phyloP scores from a whole-genome alignment of 768 basidiomycete species.

The Mycena chlorophos region DNA sequence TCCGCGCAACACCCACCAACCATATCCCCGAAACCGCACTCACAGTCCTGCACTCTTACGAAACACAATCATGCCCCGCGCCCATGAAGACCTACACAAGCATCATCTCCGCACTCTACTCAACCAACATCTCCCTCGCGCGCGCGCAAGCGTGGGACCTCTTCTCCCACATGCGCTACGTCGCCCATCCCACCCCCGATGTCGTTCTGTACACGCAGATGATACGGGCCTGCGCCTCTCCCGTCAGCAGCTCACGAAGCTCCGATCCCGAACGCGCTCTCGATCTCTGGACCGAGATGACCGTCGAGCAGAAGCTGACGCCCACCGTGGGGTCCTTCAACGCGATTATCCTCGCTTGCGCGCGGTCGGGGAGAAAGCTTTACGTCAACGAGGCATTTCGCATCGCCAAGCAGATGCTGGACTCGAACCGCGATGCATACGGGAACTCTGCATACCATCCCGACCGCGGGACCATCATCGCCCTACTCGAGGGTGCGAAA shows the following conservation, averaged over 20 bases:
- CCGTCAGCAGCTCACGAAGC: conserved; percentile 41
- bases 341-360: conserved; percentile 81
- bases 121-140: conserved; percentile 47
- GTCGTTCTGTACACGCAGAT: conserved; percentile 74
- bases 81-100: conserved; percentile 76
- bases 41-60: conserved; percentile 68
- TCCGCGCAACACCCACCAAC: conserved; percentile 48
- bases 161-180: conserved; percentile 94
- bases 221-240: conserved; percentile 81
- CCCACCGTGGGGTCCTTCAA: conserved; percentile 76
- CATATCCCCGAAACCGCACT: conserved; percentile 65
- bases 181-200: conserved; percentile 83
- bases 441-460: conserved; percentile 60
- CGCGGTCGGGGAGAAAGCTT: conserved; percentile 55
- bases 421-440: conserved; percentile 65
- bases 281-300: conserved; percentile 94
- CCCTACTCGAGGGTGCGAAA: conserved; percentile 88
- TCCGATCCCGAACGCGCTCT: conserved; percentile 89
- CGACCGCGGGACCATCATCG: conserved; percentile 69
- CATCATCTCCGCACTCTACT: conserved; percentile 60
- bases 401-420: conserved; percentile 84
- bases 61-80: conserved; percentile 58
- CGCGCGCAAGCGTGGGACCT: conserved; percentile 91
- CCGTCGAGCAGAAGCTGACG: conserved; percentile 57
- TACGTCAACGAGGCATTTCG: conserved; percentile 84